These are phyloP conservation scores for Bipolaris zeicola DNA, from an alignment of 2,329 filamentous ascomycete species.

Conservation along the genomic window DNA sequence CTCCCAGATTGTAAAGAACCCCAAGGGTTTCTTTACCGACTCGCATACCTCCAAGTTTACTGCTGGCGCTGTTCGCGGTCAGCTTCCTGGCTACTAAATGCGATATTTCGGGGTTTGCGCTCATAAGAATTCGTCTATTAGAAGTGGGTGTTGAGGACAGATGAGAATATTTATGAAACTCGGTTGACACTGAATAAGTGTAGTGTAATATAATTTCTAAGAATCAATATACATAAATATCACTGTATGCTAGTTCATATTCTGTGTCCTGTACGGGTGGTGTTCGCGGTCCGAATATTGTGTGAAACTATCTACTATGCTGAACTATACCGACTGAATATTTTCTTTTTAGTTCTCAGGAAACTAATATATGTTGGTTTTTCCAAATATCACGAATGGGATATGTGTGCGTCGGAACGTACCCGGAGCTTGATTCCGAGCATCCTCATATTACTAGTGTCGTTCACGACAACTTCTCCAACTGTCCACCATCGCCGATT, in stretches of 20 bases:
- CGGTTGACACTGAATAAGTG: not conserved
- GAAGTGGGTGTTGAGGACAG: too few relatives aligned
- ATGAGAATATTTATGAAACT: not conserved
- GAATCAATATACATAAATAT: not conserved
- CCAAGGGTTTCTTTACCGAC: constrained; percentile 59
- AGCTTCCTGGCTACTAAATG: constrained; percentile 31
- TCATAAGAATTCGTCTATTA: not conserved
- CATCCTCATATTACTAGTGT: not conserved
- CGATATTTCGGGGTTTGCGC: not conserved
- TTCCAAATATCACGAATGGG: too few relatives aligned
- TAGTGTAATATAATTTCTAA: not conserved
- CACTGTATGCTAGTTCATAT: too few relatives aligned
- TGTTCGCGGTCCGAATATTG: not conserved
- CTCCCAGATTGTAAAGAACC: constrained; percentile 58
- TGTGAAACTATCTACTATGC: not conserved
- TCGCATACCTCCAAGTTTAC: constrained; percentile 57
- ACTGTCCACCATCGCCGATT: constrained; percentile 7
- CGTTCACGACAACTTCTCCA: not conserved
- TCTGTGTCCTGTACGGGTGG: not conserved
- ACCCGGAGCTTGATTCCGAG: constrained; percentile 1
- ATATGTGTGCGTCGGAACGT: not conserved
- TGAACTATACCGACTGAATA: not conserved
- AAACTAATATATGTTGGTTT: not conserved
- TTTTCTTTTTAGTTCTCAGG: not conserved
- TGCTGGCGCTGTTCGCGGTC: constrained; percentile 60